phyloP scores from a whole-genome alignment of 2,329 filamentous ascomycete species.

The Shiraia sp. region DNA sequence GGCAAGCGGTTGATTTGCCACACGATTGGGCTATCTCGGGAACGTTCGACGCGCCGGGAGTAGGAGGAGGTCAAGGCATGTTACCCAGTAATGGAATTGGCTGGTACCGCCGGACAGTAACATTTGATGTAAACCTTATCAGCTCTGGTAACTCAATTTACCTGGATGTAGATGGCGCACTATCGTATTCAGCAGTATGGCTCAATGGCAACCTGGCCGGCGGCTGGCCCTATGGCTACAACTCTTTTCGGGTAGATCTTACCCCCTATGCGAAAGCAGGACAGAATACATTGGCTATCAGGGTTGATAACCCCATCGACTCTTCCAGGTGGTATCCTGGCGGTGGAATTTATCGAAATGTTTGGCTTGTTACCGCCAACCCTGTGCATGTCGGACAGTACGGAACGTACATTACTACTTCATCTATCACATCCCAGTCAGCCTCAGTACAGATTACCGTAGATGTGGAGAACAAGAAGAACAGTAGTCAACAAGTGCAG shows the following conservation, averaged over 20 bases:
- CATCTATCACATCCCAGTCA: slow-evolving; percentile 49
- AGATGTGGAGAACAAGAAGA: slow-evolving; percentile 52
- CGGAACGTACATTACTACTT: slow-evolving; percentile 55
- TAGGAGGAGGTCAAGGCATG: slow-evolving; percentile 49
- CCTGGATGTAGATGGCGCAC: slow-evolving; percentile 57
- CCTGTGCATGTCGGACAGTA: slow-evolving; percentile 53
- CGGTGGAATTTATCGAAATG: slow-evolving; percentile 58
- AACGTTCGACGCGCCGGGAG: slow-evolving; percentile 45
- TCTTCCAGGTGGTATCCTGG: slow-evolving; percentile 61
- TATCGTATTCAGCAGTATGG: slow-evolving; percentile 59
- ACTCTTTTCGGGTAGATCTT: slow-evolving; percentile 57
- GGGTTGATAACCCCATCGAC: slow-evolving; percentile 55
- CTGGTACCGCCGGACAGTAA: slow-evolving; percentile 55
- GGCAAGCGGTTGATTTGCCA: slow-evolving; percentile 50
- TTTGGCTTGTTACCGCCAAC: slow-evolving; percentile 58
- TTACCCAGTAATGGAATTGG: slow-evolving; percentile 58
- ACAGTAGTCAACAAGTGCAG: slow-evolving; percentile 38
- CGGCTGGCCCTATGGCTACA: slow-evolving; percentile 58
- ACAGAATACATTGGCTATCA: slow-evolving; percentile 54
- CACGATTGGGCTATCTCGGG: slow-evolving; percentile 58
- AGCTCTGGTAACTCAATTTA: slow-evolving; percentile 48
- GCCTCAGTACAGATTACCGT: slow-evolving; percentile 53
- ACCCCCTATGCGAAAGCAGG: slow-evolving; percentile 47
- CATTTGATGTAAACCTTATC: slow-evolving; percentile 21
- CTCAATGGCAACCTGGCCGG: slow-evolving; percentile 56